Evolutionary conservation across 106 monocot species (phyloP).

Genomic region (Cymbidium sinense): DNA sequence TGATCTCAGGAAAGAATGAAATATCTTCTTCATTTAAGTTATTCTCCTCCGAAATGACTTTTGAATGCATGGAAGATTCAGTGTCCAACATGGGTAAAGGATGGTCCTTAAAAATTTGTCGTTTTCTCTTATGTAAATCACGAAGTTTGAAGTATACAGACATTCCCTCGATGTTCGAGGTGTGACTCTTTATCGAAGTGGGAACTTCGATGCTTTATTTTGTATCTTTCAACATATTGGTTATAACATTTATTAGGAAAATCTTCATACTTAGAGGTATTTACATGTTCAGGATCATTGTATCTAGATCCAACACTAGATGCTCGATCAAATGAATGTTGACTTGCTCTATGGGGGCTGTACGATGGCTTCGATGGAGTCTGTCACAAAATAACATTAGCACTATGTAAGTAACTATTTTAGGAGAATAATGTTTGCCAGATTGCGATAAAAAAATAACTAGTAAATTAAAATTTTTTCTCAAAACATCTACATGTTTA

Average conservation of each 20-base stretch:
- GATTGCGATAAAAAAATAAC: no score
- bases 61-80: constrained; percentile 26
- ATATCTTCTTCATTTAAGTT: constrained; percentile 40
- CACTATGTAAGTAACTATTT: not conserved
- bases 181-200: constrained; percentile 51
- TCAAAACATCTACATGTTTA: not conserved
- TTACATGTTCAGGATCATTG: constrained; percentile 32
- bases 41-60: constrained; percentile 20
- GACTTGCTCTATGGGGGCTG: constrained; percentile 29
- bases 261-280: constrained; percentile 39
- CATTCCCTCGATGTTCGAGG: constrained; percentile 90
- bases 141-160: constrained; percentile 44
- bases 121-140: constrained; percentile 52
- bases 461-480: not conserved
- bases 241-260: constrained; percentile 68
- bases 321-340: constrained; percentile 21
- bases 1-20: constrained; percentile 68
- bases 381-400: constrained; percentile 22
- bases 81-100: constrained; percentile 18
- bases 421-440: no score
- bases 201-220: constrained; percentile 37
- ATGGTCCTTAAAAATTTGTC: constrained; percentile 32
- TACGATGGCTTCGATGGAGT: constrained; percentile 25
- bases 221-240: constrained; percentile 45
- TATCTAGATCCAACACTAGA: constrained; percentile 32